These are phyloP conservation scores for Aphanomyces euteiches DNA, from an alignment of 352 stramenopile species.

Conservation along the genomic window DNA sequence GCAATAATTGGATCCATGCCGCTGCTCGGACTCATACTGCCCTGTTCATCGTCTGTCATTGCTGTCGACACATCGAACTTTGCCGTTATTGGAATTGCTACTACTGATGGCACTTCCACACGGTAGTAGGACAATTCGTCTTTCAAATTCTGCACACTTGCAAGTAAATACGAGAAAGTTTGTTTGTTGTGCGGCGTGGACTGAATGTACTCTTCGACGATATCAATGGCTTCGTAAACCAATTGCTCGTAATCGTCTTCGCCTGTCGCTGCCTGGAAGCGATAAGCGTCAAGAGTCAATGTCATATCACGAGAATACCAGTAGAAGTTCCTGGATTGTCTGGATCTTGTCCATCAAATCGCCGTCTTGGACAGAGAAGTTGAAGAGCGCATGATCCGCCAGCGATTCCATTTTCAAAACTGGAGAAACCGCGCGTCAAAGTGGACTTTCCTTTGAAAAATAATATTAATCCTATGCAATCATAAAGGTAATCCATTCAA, in stretches of 20 bases:
- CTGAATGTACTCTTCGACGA: constrained; percentile 19
- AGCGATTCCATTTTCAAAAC: constrained; percentile 24
- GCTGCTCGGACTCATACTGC: constrained; percentile 13
- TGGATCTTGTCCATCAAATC: constrained; percentile 4
- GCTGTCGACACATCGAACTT: background rate
- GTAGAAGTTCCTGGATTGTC: constrained; percentile 4
- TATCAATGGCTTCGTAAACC: constrained; percentile 12
- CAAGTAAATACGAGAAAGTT: constrained; percentile 12
- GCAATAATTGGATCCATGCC: background rate
- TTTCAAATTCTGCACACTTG: constrained; percentile 5
- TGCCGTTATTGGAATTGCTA: background rate
- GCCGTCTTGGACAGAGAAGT: constrained; percentile 6
- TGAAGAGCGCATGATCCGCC: constrained; percentile 27
- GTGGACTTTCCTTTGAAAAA: too few species aligned
- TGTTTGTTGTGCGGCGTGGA: constrained; percentile 5
- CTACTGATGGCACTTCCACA: background rate
- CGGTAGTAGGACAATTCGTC: constrained; percentile 12
- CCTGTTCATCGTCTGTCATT: constrained; percentile 13
- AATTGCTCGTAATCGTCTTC: background rate
- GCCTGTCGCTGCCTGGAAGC: background rate
- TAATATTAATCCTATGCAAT: background rate
- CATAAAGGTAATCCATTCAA: constrained; percentile 8
- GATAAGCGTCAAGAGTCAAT: background rate
- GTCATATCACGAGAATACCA: constrained; percentile 9
- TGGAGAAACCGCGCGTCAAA: too few species aligned